Conservation (phyloP, 495 filamentous ascomycete genomes). For the Schizothecium vesticola region DNA sequence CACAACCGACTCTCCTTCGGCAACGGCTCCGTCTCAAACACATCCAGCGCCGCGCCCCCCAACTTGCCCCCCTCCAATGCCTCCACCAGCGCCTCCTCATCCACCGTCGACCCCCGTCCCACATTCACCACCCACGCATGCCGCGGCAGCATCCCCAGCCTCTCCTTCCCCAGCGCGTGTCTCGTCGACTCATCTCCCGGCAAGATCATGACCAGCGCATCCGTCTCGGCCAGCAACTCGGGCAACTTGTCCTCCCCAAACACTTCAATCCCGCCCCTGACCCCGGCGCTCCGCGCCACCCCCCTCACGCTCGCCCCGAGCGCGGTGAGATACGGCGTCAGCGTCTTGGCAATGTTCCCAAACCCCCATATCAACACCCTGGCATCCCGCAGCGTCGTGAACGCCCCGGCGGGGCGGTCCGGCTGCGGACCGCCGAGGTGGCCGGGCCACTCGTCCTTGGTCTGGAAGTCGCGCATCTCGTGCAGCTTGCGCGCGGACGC, state of each 20-base stretch:
- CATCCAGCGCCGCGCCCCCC: constrained; percentile 65
- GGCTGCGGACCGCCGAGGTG: constrained; percentile 54
- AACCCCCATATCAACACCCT: constrained; percentile 64
- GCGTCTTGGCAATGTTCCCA: constrained; percentile 76
- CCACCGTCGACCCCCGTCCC: constrained; percentile 70
- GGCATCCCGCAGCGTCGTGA: constrained; percentile 52
- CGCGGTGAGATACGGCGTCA: constrained; percentile 62
- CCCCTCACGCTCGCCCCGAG: constrained; percentile 45
- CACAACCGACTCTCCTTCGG: constrained; percentile 36
- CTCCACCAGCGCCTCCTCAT: constrained; percentile 72
- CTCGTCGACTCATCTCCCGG: constrained; percentile 61
- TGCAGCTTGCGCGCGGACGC: constrained; percentile 47
- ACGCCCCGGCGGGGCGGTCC: constrained; percentile 41
- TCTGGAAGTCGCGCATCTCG: constrained; percentile 55
- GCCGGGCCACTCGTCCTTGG: constrained; percentile 47
- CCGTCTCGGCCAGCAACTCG: constrained; percentile 60
- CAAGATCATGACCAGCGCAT: constrained; percentile 74
- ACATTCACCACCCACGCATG: constrained; percentile 81
- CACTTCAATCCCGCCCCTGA: constrained; percentile 52
- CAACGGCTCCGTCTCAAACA: constrained; percentile 72
- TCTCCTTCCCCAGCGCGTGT: constrained; percentile 61
- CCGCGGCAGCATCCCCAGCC: constrained; percentile 67
- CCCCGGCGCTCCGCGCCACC: constrained; percentile 49
- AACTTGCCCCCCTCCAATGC: constrained; percentile 64
- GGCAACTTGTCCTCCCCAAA: constrained; percentile 38